A percentile compares a stretch with the other conserved stretches of the same genome.
phyloP scores from a whole-genome alignment of 192 early-diverging fungal species.

The Coemansia sp. region DNA sequence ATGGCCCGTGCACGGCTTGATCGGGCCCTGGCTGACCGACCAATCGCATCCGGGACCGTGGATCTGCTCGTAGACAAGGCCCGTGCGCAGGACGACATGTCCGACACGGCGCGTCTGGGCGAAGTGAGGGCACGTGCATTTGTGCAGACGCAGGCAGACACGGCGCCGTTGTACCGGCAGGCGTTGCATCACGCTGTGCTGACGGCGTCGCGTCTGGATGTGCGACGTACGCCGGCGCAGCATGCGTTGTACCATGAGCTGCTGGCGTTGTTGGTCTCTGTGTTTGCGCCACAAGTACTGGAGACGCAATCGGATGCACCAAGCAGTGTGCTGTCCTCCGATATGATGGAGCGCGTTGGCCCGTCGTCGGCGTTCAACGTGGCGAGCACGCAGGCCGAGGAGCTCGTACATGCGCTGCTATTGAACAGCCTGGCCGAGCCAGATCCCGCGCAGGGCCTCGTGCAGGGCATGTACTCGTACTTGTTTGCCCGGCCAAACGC shows the following conservation, averaged over 20 bases:
- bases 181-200: constrained; percentile 35
- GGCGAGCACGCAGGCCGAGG: constrained; percentile 33
- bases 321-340: constrained; percentile 12
- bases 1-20: constrained; percentile 11
- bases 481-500: constrained; percentile 34
- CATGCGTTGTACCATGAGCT: constrained; percentile 35
- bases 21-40: constrained; percentile 34
- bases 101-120: neutral
- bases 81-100: constrained; percentile 15
- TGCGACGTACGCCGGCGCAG: constrained; percentile 17
- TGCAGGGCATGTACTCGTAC: constrained; percentile 48
- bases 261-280: constrained; percentile 25
- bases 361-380: constrained; percentile 39
- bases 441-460: constrained; percentile 27
- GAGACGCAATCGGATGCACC: neutral
- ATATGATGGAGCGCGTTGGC: constrained; percentile 32
- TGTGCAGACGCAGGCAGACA: constrained; percentile 36
- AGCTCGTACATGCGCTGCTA: constrained; percentile 23
- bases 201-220: constrained; percentile 36
- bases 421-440: constrained; percentile 26
- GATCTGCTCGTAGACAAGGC: constrained; percentile 44
- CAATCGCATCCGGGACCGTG: constrained; percentile 28
- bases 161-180: constrained; percentile 30
- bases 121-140: constrained; percentile 46
- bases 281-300: constrained; percentile 31